Conservation (phyloP, 2,329 filamentous ascomycete genomes). For the Gnomoniopsis sp. region DNA sequence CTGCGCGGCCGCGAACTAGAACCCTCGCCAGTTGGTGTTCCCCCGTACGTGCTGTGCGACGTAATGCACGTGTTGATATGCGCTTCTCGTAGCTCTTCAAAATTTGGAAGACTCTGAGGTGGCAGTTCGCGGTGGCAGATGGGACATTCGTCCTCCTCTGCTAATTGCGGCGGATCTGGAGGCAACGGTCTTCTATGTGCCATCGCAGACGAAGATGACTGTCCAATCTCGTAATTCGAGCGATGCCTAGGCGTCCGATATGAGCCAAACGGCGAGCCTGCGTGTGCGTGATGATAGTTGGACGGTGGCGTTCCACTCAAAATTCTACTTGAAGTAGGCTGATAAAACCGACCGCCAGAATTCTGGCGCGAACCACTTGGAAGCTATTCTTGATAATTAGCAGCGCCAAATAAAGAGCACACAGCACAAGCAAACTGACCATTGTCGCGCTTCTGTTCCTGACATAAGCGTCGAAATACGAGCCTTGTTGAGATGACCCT, state of each 20-base stretch:
- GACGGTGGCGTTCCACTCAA: constrained; percentile 36
- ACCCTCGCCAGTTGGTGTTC: constrained; percentile 19
- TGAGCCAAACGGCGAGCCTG: constrained; percentile 20
- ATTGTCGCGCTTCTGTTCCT: constrained; percentile 48
- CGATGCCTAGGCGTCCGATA: constrained; percentile 22
- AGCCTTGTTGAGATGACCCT: constrained; percentile 28
- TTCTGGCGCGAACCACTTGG: constrained; percentile 6
- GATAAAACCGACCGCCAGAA: constrained; percentile 21
- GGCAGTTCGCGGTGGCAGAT: constrained; percentile 72
- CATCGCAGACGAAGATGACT: constrained; percentile 28
- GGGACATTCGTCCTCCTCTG: constrained; percentile 77
- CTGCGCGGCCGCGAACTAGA: constrained; percentile 33
- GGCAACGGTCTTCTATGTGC: constrained; percentile 35
- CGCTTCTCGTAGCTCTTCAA: constrained; percentile 50
- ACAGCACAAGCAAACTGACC: constrained; percentile 35
- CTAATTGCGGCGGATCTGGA: constrained; percentile 45
- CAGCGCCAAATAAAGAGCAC: background rate
- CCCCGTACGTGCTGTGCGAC: constrained; percentile 48
- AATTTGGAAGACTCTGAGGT: constrained; percentile 49
- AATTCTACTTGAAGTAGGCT: constrained; percentile 36
- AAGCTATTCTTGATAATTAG: constrained; percentile 1
- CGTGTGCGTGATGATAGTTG: constrained; percentile 28
- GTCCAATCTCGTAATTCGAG: constrained; percentile 31
- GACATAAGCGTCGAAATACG: constrained; percentile 37
- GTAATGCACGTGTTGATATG: constrained; percentile 59